phyloP scores from a whole-genome alignment of 345 rosid species.

The Raphanus sativus region DNA sequence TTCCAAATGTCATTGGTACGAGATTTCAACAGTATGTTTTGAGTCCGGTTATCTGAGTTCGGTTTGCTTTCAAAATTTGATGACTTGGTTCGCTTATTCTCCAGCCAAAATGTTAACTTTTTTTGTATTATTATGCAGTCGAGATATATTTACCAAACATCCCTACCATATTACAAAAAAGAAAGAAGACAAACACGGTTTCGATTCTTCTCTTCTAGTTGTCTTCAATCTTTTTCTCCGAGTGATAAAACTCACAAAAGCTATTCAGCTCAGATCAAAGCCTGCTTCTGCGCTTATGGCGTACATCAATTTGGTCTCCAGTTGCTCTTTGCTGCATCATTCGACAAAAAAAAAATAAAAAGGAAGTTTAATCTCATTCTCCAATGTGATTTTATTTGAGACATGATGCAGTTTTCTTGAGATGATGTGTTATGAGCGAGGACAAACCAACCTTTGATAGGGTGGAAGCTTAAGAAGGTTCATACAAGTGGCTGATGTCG shows the following conservation, averaged over 20 bases:
- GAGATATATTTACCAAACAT: neutral
- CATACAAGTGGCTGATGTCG: slow-evolving; percentile 98
- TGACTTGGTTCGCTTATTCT: neutral
- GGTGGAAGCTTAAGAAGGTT: slow-evolving; percentile 99
- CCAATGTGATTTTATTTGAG: neutral
- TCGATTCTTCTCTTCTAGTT: neutral
- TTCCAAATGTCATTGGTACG: too few species aligned
- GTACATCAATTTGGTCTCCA: slow-evolving; percentile 76
- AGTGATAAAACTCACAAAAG: neutral
- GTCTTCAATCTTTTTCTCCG: neutral
- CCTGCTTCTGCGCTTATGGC: slow-evolving; percentile 97
- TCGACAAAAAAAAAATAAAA: neutral
- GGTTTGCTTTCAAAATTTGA: neutral
- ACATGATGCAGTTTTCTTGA: neutral
- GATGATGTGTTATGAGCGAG: slow-evolving; percentile 3
- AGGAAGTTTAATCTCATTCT: neutral
- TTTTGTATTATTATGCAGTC: neutral
- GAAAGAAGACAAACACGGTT: neutral
- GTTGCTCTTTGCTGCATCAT: slow-evolving; percentile 84
- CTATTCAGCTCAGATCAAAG: slow-evolving; percentile 83
- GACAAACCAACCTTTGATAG: slow-evolving; percentile 69
- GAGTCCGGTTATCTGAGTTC: neutral
- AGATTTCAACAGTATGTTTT: neutral
- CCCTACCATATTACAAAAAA: neutral
- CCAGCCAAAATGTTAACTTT: neutral